phyloP scores from a whole-genome alignment of 169 alveolate genomes.

The Cryptosporidium ubiquitum region DNA sequence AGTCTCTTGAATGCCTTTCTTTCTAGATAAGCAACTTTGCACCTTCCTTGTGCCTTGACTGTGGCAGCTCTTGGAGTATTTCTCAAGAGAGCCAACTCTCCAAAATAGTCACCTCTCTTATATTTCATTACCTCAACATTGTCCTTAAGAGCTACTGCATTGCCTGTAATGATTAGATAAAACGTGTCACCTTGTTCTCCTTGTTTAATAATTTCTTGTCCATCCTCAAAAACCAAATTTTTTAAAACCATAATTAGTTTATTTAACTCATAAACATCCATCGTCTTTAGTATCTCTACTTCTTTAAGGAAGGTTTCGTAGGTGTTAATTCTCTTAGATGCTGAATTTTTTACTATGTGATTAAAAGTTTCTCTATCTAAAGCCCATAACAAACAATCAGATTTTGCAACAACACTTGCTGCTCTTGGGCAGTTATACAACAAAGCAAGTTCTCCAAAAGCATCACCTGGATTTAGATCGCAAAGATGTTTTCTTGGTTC shows the following conservation, averaged over 20 bases:
- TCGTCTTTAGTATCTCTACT: conserved; percentile 88
- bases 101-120: conserved; percentile 94
- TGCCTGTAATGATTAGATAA: conserved; percentile 93
- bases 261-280: conserved; percentile 94
- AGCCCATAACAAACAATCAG: conserved; percentile 89
- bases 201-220: conserved; percentile 91
- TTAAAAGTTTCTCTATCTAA: conserved; percentile 94
- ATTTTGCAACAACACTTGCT: conserved; percentile 92
- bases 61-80: conserved; percentile 96
- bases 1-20: conserved; percentile 93
- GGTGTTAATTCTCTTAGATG: conserved; percentile 91
- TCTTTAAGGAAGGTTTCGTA: conserved; percentile 89
- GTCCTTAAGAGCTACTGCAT: conserved; percentile 93
- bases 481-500: conserved; percentile 83
- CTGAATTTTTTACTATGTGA: conserved; percentile 94
- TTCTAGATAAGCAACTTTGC: conserved; percentile 89
- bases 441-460: conserved; percentile 97
- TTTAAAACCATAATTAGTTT: conserved; percentile 93
- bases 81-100: conserved; percentile 95
- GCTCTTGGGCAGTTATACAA: conserved; percentile 96
- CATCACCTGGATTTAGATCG: conserved; percentile 89
- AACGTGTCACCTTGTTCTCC: conserved; percentile 95
- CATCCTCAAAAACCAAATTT: conserved; percentile 83
- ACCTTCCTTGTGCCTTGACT: conserved; percentile 87
- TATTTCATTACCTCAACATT: conserved; percentile 87